Evolutionary conservation across 1,139 yeast species (phyloP).

Genomic region (Suhomyces yuchorum): DNA sequence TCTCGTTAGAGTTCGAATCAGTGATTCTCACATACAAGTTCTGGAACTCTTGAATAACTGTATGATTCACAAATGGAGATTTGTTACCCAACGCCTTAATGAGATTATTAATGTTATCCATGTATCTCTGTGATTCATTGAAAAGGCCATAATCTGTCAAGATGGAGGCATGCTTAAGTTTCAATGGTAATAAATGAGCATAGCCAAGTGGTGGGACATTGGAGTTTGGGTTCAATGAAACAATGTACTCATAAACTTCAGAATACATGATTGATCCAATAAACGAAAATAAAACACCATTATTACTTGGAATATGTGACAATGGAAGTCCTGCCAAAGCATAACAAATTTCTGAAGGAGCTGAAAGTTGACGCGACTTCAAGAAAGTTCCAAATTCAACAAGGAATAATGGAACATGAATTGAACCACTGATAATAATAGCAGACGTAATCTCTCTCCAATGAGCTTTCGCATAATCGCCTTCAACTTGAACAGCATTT

Average conservation of each 20-base stretch:
- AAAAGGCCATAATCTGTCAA: constrained; percentile 65
- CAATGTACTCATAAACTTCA: constrained; percentile 71
- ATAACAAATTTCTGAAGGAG: constrained; percentile 50
- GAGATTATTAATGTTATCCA: constrained; percentile 52
- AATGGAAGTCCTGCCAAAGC: constrained; percentile 54
- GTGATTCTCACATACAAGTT: constrained; percentile 46
- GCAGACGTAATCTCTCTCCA: constrained; percentile 56
- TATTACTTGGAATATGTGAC: constrained; percentile 24
- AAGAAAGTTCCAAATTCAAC: constrained; percentile 55
- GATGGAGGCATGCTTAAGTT: constrained; percentile 61
- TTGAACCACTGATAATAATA: constrained; percentile 43
- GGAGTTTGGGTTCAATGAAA: constrained; percentile 28
- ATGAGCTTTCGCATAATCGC: constrained; percentile 52
- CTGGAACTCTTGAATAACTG: constrained; percentile 40
- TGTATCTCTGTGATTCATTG: constrained; percentile 59
- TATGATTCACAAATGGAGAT: constrained; percentile 40
- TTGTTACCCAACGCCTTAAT: constrained; percentile 46
- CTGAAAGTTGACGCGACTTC: constrained; percentile 33
- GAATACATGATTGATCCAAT: constrained; percentile 50
- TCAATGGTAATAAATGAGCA: constrained; percentile 58
- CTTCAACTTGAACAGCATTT: constrained; percentile 39
- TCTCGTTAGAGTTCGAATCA: constrained; percentile 43
- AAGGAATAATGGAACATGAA: constrained; percentile 44
- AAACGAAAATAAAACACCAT: constrained; percentile 29
- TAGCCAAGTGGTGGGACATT: constrained; percentile 37